A percentile compares a stretch with the other conserved stretches of the same genome.
These are phyloP conservation scores for Prillingera fragicola DNA, from an alignment of 1,284 basidiomycete genomes.

Conservation along the genomic window DNA sequence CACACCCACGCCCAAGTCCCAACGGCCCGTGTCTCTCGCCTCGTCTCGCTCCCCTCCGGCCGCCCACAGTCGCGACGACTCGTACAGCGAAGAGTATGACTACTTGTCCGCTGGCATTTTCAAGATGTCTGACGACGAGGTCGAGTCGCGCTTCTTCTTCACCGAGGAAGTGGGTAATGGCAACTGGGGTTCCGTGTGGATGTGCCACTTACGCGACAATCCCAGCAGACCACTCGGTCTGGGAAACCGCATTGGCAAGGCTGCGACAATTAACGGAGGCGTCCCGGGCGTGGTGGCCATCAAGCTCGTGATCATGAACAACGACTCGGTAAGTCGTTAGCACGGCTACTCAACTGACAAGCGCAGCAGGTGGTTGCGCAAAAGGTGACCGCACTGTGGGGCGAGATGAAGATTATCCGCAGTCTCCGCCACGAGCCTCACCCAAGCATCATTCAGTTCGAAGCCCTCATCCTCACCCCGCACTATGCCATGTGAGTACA, in stretches of 20 bases:
- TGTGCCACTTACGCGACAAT: conserved; percentile 22
- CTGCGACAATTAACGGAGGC: conserved; percentile 25
- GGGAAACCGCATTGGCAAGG: conserved; percentile 21
- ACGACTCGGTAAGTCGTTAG: conserved; percentile 52
- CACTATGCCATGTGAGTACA: conserved; percentile 72
- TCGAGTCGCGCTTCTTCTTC: conserved; percentile 37
- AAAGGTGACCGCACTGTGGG: conserved; percentile 81
- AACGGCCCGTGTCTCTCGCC: too few species aligned
- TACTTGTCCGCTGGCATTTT: not conserved
- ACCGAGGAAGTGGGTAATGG: conserved; percentile 43
- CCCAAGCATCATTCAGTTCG: conserved; percentile 82
- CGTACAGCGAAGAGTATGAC: too few species aligned
- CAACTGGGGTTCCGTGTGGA: conserved; percentile 48
- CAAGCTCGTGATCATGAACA: conserved; percentile 78
- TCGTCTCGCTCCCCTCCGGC: too few species aligned
- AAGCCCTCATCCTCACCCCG: conserved; percentile 86
- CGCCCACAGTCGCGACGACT: too few species aligned
- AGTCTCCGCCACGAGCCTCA: conserved; percentile 74
- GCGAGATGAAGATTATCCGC: conserved; percentile 88
- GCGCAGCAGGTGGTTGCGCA: conserved; percentile 5
- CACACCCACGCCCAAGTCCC: too few species aligned
- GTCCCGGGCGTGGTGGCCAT: conserved; percentile 62
- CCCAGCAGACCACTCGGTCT: not conserved
- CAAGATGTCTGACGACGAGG: conserved; percentile 34
- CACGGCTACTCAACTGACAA: not conserved